phyloP scores from a whole-genome alignment of 148 eudicot genomes.

The Nepenthes gracilis region DNA sequence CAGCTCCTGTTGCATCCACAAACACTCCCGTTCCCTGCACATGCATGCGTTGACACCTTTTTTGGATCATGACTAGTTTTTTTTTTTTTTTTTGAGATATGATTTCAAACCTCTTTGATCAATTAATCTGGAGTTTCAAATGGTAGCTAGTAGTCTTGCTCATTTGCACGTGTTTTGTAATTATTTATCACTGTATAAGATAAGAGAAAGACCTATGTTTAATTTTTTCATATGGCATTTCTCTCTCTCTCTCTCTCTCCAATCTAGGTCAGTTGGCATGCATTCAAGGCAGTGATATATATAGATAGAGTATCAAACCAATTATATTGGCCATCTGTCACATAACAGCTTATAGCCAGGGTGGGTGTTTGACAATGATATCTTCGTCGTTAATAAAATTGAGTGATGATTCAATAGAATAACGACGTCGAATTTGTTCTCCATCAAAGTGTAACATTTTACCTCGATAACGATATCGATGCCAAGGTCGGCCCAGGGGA shows the following conservation, averaged over 20 bases:
- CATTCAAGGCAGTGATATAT: too few species aligned
- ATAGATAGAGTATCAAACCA: too few species aligned
- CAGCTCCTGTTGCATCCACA: slow-evolving; percentile 98
- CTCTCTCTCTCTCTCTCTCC: too few species aligned
- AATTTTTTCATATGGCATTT: too few species aligned
- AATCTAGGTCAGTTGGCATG: too few species aligned
- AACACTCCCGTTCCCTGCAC: slow-evolving; percentile 94
- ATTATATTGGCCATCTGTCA: too few species aligned
- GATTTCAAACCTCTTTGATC: too few species aligned
- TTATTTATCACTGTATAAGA: neutral
- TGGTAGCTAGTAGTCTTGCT: neutral
- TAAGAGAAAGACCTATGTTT: neutral
- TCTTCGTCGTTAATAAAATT: too few species aligned
- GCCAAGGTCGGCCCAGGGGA: slow-evolving; percentile 98
- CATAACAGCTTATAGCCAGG: too few species aligned
- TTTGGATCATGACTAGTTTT: neutral
- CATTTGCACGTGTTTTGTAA: neutral
- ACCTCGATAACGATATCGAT: slow-evolving; percentile 99
- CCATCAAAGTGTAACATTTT: neutral
- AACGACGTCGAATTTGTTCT: neutral
- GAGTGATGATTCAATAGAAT: too few species aligned
- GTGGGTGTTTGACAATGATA: too few species aligned
- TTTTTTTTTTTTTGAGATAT: neutral
- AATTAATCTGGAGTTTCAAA: too few species aligned
- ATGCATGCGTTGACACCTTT: neutral